Conservation (phyloP, 768 basidiomycete genomes). For the Suillus brevipes region DNA sequence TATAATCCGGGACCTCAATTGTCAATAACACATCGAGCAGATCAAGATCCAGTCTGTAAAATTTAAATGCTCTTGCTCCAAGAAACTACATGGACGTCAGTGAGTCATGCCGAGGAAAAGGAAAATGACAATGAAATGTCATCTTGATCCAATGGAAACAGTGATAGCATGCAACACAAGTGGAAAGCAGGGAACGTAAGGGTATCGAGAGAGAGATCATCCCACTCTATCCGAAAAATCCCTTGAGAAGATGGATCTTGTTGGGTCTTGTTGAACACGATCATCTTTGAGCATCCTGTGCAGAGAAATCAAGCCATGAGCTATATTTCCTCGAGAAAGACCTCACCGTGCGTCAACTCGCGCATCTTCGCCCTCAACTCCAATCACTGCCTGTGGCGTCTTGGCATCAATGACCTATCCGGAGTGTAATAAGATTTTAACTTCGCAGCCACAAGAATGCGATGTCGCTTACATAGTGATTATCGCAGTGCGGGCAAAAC, state of each 20-base stretch:
- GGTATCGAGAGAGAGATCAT: constrained; percentile 14
- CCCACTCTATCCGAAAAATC: constrained; percentile 49
- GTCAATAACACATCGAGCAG: background rate
- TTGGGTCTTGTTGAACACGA: constrained; percentile 56
- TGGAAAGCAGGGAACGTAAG: background rate
- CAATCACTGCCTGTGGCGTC: constrained; percentile 80
- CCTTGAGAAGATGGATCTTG: constrained; percentile 48
- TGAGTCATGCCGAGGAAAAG: background rate
- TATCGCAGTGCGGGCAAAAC: constrained; percentile 97
- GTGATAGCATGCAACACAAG: background rate
- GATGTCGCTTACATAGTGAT: constrained; percentile 77
- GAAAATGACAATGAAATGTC: background rate
- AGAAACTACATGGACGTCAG: background rate
- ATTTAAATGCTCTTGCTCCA: background rate
- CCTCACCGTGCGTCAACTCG: constrained; percentile 82
- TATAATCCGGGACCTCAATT: background rate
- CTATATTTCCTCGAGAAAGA: constrained; percentile 2
- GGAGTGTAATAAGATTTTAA: background rate
- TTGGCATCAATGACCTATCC: constrained; percentile 88
- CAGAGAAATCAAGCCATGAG: background rate
- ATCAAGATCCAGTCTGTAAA: background rate
- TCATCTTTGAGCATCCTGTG: constrained; percentile 89
- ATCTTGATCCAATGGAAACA: background rate
- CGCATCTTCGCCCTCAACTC: constrained; percentile 90
- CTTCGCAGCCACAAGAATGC: background rate